phyloP scores from a whole-genome alignment of 148 eudicot genomes.

The Rhododendron molle region DNA sequence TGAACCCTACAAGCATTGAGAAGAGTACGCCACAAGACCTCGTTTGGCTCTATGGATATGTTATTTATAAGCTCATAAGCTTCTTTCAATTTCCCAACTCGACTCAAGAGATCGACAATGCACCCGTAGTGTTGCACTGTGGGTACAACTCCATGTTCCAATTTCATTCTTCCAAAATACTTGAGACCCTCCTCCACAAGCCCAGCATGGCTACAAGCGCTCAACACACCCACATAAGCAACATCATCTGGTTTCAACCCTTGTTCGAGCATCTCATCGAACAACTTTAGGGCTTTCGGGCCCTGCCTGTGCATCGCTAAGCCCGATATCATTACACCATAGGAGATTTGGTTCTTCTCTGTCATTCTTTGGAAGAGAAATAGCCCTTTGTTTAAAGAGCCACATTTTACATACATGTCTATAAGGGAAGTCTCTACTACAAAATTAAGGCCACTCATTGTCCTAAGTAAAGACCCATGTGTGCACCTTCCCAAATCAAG shows the following conservation, averaged over 20 bases:
- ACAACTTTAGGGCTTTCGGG: conserved; percentile 29
- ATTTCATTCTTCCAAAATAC: conserved; percentile 30
- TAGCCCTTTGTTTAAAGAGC: conserved; percentile 35
- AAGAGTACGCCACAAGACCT: conserved; percentile 47
- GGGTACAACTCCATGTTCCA: conserved; percentile 32
- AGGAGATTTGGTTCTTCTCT: conserved; percentile 36
- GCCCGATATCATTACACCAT: conserved; percentile 50
- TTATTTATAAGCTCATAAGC: conserved; percentile 33
- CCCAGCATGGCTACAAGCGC: conserved; percentile 46
- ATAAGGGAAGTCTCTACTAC: conserved; percentile 48
- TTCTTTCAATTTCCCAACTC: conserved; percentile 37
- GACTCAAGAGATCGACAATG: conserved; percentile 44
- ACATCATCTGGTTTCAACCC: conserved; percentile 47
- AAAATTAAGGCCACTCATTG: conserved; percentile 39
- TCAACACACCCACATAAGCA: conserved; percentile 36
- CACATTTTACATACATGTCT: conserved; percentile 58
- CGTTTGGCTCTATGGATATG: conserved; percentile 42
- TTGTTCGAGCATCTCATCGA: conserved; percentile 38
- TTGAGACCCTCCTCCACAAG: conserved; percentile 40
- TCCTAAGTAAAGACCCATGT: conserved; percentile 51
- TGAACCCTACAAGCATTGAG: conserved; percentile 38
- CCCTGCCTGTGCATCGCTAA: conserved; percentile 40
- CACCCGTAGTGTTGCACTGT: conserved; percentile 52
- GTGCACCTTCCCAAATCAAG: conserved; percentile 38
- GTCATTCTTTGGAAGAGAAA: conserved; percentile 34